A percentile compares a stretch with the other conserved stretches of the same genome.
These are phyloP conservation scores for Kwoniella botswanensis DNA, from an alignment of 768 basidiomycete genomes.

Conservation along the genomic window DNA sequence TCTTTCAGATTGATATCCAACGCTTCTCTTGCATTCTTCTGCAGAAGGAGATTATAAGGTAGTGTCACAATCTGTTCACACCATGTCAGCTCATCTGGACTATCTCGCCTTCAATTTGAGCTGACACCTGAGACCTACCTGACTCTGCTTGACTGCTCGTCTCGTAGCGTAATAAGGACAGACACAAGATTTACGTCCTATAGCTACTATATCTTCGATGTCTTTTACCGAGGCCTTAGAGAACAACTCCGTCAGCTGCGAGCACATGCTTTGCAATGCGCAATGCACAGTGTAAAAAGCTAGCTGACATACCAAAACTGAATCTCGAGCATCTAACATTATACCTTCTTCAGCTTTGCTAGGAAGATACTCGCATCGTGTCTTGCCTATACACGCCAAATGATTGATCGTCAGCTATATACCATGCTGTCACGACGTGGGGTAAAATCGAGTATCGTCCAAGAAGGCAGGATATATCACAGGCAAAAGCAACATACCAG, in stretches of 20 bases:
- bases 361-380: slow-evolving; percentile 78
- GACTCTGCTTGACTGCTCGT: slow-evolving; percentile 83
- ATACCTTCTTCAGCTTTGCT: slow-evolving; percentile 68
- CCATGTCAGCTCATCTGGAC: background rate
- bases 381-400: slow-evolving; percentile 56
- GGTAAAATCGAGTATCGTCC: no score
- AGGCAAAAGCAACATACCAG: slow-evolving; percentile 61
- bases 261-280: no score
- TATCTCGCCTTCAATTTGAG: no score
- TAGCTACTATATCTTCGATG: slow-evolving; percentile 84
- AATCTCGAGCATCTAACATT: slow-evolving; percentile 84
- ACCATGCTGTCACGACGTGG: no score
- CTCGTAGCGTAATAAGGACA: slow-evolving; percentile 96
- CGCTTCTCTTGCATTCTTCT: slow-evolving; percentile 80
- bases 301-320: slow-evolving; percentile 69
- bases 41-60: slow-evolving; percentile 89
- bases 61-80: slow-evolving; percentile 75
- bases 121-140: slow-evolving; percentile 63
- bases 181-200: slow-evolving; percentile 70
- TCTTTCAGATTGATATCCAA: slow-evolving; percentile 81
- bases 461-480: background rate
- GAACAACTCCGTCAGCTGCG: background rate
- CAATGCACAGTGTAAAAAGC: background rate
- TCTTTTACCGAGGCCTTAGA: slow-evolving; percentile 82
- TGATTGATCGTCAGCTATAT: background rate